Evolutionary conservation across 2,329 filamentous ascomycete species (phyloP), one percentile per base, ranked within the genome.

Genomic region (Paecilomyces formosus): DNA sequence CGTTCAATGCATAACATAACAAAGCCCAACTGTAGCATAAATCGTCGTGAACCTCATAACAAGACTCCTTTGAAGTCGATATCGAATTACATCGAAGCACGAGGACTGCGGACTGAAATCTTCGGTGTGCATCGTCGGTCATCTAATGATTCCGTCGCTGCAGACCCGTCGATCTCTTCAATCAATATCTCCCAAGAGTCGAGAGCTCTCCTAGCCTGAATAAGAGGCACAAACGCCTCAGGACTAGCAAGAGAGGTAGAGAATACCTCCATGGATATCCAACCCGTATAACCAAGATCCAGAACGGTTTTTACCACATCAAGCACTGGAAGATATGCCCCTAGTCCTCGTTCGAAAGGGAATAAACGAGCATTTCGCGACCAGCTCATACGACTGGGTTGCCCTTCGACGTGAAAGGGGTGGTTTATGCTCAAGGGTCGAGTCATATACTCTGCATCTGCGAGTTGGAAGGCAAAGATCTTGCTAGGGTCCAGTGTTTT

Each of bases 381-480:
- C 89, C 89, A 92, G 66, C 83, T 88, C 88, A 92, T 92, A 1
- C 85, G 76, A 2, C 82, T 68, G 13, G 79, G 80, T 70, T 88
- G 86, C 7, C 76, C 78, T 0, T 78, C 71, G 8, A 81, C 74
- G 71, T 87, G 81, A 64, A 82, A 87, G 2, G 76, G 68, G 67
- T 89, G 85, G 1, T 79, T 81, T 18, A 77, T 66, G 1, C 78
- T 60, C 7, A 92, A 70, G 0, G 88, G 87, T 15, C 72, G 62
- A 0, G 70, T 64, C 6, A 91, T 77, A 8, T 80, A 78, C 68
- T 89, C 86, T 3, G 84, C 89, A 65, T 92, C 88, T 3, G 88
- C 88, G 5, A 91, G 80, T 66, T 92, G 89, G 0, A 92, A 78
- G 64, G 88, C 88, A 65, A 90, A 89, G 0, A 92, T 78, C 70